Conservation (phyloP, 2,329 filamentous ascomycete species). For the Trichoderma arundinaceum region DNA sequence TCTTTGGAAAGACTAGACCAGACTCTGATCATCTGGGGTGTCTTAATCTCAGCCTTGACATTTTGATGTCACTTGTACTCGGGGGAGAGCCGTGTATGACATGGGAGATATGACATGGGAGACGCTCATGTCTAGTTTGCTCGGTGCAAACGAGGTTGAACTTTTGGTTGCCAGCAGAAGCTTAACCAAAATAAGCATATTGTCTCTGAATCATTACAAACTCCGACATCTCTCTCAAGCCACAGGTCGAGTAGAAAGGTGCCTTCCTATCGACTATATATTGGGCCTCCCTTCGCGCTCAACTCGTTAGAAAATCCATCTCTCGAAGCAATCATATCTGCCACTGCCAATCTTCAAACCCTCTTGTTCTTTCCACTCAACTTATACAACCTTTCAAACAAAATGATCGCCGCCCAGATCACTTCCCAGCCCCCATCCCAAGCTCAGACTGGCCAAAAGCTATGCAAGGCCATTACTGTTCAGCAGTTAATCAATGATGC, state of each 20-base stretch:
- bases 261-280: conserved; percentile 6
- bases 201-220: conserved; percentile 1
- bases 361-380: background rate
- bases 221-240: background rate
- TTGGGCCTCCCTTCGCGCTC: background rate
- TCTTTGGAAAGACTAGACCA: background rate
- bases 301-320: background rate
- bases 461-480: conserved; percentile 39
- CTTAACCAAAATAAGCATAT: background rate
- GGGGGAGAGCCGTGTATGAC: conserved; percentile 10
- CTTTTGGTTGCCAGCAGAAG: background rate
- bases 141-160: background rate
- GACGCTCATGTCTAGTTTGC: background rate
- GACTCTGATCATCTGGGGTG: background rate
- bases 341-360: background rate
- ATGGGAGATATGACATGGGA: conserved; percentile 13
- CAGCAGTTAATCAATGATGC: conserved; percentile 31
- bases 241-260: background rate
- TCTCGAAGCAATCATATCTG: background rate
- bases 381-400: background rate
- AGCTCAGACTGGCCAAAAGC: conserved; percentile 30
- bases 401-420: conserved; percentile 30
- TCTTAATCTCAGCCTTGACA: background rate
- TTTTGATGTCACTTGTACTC: conserved; percentile 1
- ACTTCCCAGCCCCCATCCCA: conserved; percentile 38